A percentile compares a stretch with the other conserved stretches of the same genome.
These are phyloP conservation scores for Plasmodium gallinaceum DNA, from an alignment of 169 alveolate species.

Conservation along the genomic window DNA sequence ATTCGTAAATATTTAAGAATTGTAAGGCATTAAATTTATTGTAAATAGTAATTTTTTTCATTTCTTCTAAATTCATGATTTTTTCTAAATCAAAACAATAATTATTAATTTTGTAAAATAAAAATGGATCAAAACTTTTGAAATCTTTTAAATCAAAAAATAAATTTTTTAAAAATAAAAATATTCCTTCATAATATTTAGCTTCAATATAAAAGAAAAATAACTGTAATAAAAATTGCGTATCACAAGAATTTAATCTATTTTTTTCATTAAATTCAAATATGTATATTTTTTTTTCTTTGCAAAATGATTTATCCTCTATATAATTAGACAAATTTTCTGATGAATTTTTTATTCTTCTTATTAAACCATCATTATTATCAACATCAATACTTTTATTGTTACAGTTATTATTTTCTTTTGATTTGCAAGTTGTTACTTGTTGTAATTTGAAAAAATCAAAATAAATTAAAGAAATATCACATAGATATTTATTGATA, in stretches of 20 bases:
- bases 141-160: conserved; percentile 38
- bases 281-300: neutral
- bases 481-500: conserved; percentile 49
- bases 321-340: neutral
- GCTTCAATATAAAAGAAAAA: conserved; percentile 31
- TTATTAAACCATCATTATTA: neutral
- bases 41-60: conserved; percentile 3
- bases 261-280: conserved; percentile 35
- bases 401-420: neutral
- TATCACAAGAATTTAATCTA: conserved; percentile 13
- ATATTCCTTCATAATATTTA: conserved; percentile 48
- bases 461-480: conserved; percentile 56
- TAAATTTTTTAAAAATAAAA: conserved; percentile 43
- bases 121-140: conserved; percentile 29
- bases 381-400: neutral
- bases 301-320: neutral
- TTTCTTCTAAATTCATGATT: neutral
- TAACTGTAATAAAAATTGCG: conserved; percentile 38
- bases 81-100: neutral
- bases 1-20: conserved; percentile 37
- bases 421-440: neutral
- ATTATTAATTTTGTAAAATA: conserved; percentile 32
- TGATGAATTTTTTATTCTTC: neutral
- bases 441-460: conserved; percentile 8
- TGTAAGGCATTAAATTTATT: conserved; percentile 51